Evolutionary conservation across 169 alveolate species (phyloP), one percentile per base, ranked within the genome.

Genomic region (Plasmodium relictum): DNA sequence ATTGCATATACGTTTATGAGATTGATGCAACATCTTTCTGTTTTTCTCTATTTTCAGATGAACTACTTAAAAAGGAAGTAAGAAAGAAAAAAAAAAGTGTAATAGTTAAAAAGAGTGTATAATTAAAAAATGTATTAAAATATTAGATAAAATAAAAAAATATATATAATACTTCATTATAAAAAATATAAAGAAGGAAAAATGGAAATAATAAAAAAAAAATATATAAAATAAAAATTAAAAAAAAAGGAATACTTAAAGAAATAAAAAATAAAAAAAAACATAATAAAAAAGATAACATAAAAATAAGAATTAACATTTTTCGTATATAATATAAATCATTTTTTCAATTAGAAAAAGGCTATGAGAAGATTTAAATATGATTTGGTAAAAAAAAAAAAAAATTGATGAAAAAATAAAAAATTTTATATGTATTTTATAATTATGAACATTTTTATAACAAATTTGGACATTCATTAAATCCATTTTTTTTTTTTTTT

Each of bases 311-410:
- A 31, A 2, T 2, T 31, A 31, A 2, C 39, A 31, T 31, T 31
- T 31, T 31, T 31, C 1, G 12, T 52, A 18, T 61, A 37, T 2
- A 14, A 61, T 26, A 59, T 26, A 18, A 22, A 37, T 20, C 10
- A 39, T 20, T 62, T 42, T 73, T 12, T 37, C 14, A 24, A n/a
- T 31, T 18, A 74, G 88, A 74, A 74, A 65, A 74, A 74, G 44
- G 88, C 88, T 56, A 74, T 74, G 88, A 22, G 88, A 39, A 22
- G 88, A 44, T 74, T 74, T 68, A 74, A 52, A 45, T 71, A 74
- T 24, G 88, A 74, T 41, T 62, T 74, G 16, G 88, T 74, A 74
- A 7, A 54, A 68, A 44, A 14, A 18, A 48, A 69, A 45, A 48
- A 7, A 48, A 24, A 45, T 44, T 6, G 63, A 69, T 6, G 44